These are phyloP conservation scores for Solanum sitiens DNA, from an alignment of 257 asterid species.

Conservation along the genomic window DNA sequence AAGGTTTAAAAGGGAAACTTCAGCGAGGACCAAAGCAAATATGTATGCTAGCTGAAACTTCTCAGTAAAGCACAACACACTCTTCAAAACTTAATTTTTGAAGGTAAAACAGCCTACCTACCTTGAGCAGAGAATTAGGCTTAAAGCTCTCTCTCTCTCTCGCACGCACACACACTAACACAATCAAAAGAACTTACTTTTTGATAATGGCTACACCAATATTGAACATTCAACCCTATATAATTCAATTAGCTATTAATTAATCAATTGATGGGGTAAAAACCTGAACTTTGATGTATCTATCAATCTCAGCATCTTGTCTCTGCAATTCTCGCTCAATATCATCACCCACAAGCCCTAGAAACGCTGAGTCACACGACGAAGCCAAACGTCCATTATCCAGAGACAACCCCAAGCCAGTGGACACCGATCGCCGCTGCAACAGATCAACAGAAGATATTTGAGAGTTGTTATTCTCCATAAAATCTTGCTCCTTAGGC, in stretches of 20 bases:
- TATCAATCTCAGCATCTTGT: conserved; percentile 80
- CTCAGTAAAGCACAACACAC: neutral
- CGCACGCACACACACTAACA: neutral
- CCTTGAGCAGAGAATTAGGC: neutral
- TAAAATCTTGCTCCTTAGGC: conserved; percentile 72
- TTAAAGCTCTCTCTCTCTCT: neutral
- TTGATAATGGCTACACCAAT: neutral
- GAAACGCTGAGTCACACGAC: conserved; percentile 62
- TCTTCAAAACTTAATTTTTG: neutral
- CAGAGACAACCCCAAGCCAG: conserved; percentile 89
- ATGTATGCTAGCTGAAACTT: neutral
- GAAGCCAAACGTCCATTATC: conserved; percentile 65
- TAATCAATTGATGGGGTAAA: neutral
- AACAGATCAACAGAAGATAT: conserved; percentile 70
- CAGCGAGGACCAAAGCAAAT: neutral
- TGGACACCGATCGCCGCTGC: conserved; percentile 85
- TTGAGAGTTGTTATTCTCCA: conserved; percentile 58
- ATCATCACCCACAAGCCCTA: conserved; percentile 63
- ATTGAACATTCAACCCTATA: neutral
- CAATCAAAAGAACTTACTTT: neutral
- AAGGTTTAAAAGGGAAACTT: neutral
- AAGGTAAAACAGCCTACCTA: neutral
- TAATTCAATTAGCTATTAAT: neutral
- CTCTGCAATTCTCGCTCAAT: conserved; percentile 72
- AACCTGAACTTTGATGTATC: conserved; percentile 87